Base-by-base conservation (phyloP, 2,329 filamentous ascomycete genomes). In the Cyphellophora europaea region DNA sequence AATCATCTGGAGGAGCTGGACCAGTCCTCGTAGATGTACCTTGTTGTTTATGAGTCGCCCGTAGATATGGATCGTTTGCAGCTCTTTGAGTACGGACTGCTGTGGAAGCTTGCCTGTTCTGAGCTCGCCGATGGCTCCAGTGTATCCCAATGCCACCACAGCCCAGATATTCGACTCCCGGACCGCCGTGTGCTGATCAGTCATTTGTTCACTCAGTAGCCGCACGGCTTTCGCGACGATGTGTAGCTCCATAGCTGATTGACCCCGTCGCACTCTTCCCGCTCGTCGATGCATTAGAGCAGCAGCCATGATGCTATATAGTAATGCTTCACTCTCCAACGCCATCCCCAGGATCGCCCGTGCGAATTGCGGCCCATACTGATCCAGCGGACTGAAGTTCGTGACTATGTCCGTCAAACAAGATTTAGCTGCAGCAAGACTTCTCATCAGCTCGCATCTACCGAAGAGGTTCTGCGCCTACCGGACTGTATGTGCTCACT, bases 31-130 rank as follows among this genome's bases (percentile, higher is more conserved):
- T 10, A 56, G 40, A 40, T 59, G 57, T 3, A 55, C 45, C 27
- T 55, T 44, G 28, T 58, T 57, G 5, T 56, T 52, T 10, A 44
- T 45, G n/a, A 57, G 45, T 35, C 27, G 32, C 13, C 55, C 53
- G 32, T 59, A 58, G 8, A 59, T 49, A 31, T 57, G 51, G 3
- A 59, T 35, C 51, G 54, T 59, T 35, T 60, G 57, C 23, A 60
- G 35, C 6, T 50, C 48, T 21, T 51, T 53, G 30, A 59, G 48
- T 2, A 57, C 55, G 5, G 55, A 44, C 11, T 50, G 49, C 16
- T 56, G 58, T 11, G 57, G 55, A 29, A 44, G 38, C 6, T 37
- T 34, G 11, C 29, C 42, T 35, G 40, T 29, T 12, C 40, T 37
- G 5, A 44, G 33, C 10, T 49, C 36, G 13, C 49, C 47, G 1